Evolutionary conservation across 2,329 filamentous ascomycete genomes (phyloP).

Genomic region (Chalara sp.): DNA sequence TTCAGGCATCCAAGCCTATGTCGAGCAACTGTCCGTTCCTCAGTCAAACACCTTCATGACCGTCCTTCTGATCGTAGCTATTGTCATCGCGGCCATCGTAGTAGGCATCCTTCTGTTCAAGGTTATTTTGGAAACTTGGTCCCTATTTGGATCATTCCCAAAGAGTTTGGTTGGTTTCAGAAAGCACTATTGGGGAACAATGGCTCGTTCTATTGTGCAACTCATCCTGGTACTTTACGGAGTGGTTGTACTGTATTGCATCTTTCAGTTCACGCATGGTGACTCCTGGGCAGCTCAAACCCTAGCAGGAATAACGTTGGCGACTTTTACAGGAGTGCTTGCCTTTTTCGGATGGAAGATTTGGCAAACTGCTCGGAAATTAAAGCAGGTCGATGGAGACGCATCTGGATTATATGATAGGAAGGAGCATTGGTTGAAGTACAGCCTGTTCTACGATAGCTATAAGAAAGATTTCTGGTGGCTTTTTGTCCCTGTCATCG

Average conservation of each 20-base stretch:
- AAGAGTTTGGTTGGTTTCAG: slow-evolving; percentile 75
- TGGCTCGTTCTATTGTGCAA: slow-evolving; percentile 82
- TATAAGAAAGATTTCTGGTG: slow-evolving; percentile 97
- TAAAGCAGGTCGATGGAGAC: slow-evolving; percentile 72
- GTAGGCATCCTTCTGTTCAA: slow-evolving; percentile 86
- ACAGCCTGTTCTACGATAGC: slow-evolving; percentile 94
- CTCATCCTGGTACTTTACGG: slow-evolving; percentile 85
- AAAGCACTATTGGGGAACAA: slow-evolving; percentile 91
- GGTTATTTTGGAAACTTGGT: slow-evolving; percentile 84
- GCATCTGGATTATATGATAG: slow-evolving; percentile 71
- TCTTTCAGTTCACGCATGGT: slow-evolving; percentile 89
- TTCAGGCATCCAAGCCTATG: slow-evolving; percentile 72
- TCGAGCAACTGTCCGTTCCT: slow-evolving; percentile 79
- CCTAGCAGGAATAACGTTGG: slow-evolving; percentile 76
- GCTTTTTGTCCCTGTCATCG: slow-evolving; percentile 83
- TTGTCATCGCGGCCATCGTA: slow-evolving; percentile 75
- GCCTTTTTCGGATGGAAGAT: slow-evolving; percentile 81
- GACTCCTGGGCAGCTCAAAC: slow-evolving; percentile 90
- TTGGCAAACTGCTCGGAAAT: slow-evolving; percentile 64
- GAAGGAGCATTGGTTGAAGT: slow-evolving; percentile 88
- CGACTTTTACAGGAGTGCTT: slow-evolving; percentile 73
- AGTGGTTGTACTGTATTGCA: slow-evolving; percentile 90
- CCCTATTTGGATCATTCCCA: slow-evolving; percentile 82
- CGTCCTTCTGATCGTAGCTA: slow-evolving; percentile 79
- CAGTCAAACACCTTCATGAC: slow-evolving; percentile 95